These are phyloP conservation scores for Pestalotiopsis sp. DNA, from an alignment of 2,329 filamentous ascomycete genomes.

Conservation along the genomic window DNA sequence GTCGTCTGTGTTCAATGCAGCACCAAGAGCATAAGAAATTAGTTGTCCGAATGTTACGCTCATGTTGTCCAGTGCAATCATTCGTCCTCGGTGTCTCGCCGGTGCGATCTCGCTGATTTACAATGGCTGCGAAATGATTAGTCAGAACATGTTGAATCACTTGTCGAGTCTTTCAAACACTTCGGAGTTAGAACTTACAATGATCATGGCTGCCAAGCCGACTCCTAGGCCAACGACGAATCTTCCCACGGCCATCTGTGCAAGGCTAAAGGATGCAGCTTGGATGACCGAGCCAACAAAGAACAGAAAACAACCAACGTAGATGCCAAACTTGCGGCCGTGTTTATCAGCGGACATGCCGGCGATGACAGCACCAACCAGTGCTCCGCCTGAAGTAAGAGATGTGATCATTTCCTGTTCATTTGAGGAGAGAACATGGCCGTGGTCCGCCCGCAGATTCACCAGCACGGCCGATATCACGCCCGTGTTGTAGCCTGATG, in stretches of 20 bases:
- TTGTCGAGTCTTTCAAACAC: background rate
- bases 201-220: conserved; percentile 47
- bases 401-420: conserved; percentile 34
- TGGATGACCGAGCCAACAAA: conserved; percentile 37
- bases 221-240: conserved; percentile 50
- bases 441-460: conserved; percentile 38
- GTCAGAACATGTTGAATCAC: background rate
- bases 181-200: conserved; percentile 25
- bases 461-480: conserved; percentile 37
- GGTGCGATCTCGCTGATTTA: conserved; percentile 54
- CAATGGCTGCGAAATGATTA: conserved; percentile 11
- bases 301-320: conserved; percentile 40
- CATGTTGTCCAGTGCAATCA: conserved; percentile 50
- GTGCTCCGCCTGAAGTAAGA: conserved; percentile 36
- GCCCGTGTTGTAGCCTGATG: conserved; percentile 1
- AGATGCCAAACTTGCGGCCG: conserved; percentile 40
- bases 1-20: conserved; percentile 22
- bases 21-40: conserved; percentile 40
- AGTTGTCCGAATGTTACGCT: conserved; percentile 42
- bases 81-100: conserved; percentile 46
- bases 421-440: conserved; percentile 36
- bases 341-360: conserved; percentile 36
- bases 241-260: conserved; percentile 44
- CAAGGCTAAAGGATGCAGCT: conserved; percentile 35
- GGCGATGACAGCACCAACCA: conserved; percentile 41